A percentile compares a stretch with the other conserved stretches of the same genome.
Evolutionary conservation across 208 protist genomes (phyloP).

Genomic region (Leptomonas pyrrhocoris): DNA sequence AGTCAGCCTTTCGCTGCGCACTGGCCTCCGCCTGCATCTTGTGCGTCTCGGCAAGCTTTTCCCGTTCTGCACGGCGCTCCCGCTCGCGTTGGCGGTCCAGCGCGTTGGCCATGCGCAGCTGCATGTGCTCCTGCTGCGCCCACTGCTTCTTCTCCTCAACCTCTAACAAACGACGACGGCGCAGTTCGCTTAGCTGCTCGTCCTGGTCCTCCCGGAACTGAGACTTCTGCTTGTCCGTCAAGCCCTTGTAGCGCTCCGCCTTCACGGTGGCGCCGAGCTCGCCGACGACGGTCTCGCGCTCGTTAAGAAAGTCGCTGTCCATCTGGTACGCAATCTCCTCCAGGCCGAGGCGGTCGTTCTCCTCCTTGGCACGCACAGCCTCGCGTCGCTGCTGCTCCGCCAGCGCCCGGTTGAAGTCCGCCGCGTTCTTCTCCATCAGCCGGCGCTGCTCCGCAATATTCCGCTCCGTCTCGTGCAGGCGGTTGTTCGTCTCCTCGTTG

Average conservation of each 20-base stretch:
- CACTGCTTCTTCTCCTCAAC: conserved; percentile 90
- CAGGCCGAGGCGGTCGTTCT: conserved; percentile 80
- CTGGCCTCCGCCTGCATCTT: conserved; percentile 65
- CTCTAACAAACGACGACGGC: conserved; percentile 81
- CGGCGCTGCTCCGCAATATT: conserved; percentile 75
- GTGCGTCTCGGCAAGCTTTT: conserved; percentile 67
- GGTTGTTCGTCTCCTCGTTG: conserved; percentile 86
- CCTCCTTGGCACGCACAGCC: conserved; percentile 70
- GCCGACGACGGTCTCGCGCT: conserved; percentile 78
- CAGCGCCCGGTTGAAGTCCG: conserved; percentile 89
- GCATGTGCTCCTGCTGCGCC: conserved; percentile 88
- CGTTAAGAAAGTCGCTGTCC: conserved; percentile 90
- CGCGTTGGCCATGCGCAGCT: conserved; percentile 86
- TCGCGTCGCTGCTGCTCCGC: conserved; percentile 87
- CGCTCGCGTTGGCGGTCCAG: conserved; percentile 86
- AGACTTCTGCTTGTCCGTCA: conserved; percentile 57
- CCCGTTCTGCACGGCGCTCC: conserved; percentile 73
- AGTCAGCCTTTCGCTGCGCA: conserved; percentile 46
- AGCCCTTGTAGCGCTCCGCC: conserved; percentile 84
- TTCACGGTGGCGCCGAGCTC: conserved; percentile 76
- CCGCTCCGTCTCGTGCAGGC: conserved; percentile 81
- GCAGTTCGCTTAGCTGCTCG: conserved; percentile 78
- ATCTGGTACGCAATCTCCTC: conserved; percentile 92
- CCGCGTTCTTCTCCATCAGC: conserved; percentile 66
- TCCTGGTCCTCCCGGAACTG: conserved; percentile 71